Conservation (phyloP, 495 filamentous ascomycete species). For the Sordaria brevicollis region DNA sequence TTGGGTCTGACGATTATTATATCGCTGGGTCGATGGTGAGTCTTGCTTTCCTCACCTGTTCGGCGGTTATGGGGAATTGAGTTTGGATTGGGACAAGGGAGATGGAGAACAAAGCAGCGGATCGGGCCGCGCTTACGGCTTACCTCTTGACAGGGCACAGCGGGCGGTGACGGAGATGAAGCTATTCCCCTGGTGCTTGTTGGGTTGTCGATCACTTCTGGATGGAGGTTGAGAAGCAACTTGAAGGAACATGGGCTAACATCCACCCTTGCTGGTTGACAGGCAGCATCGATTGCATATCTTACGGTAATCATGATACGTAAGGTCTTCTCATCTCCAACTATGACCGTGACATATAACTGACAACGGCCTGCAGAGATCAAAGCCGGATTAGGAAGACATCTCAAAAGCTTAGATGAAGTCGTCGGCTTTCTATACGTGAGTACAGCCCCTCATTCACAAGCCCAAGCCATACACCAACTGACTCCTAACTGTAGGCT, state of each 20-base stretch:
- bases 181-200: neutral
- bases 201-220: constrained; percentile 4
- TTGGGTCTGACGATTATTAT: constrained; percentile 13
- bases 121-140: neutral
- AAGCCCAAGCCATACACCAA: constrained; percentile 4
- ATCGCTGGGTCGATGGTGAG: constrained; percentile 10
- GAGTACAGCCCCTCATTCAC: neutral
- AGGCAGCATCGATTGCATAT: constrained; percentile 10
- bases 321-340: neutral
- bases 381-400: constrained; percentile 8
- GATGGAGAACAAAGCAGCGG: neutral
- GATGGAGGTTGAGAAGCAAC: neutral
- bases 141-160: neutral
- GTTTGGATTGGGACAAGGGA: neutral
- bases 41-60: neutral
- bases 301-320: constrained; percentile 9
- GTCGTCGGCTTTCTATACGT: constrained; percentile 22
- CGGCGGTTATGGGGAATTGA: neutral
- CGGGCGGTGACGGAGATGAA: neutral
- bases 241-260: neutral
- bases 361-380: constrained; percentile 6
- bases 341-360: neutral
- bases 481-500: constrained; percentile 23
- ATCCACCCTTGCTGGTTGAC: neutral
- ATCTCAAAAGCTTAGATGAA: constrained; percentile 17